Evolutionary conservation across 768 basidiomycete genomes (phyloP).

Genomic region (Collybia mongolica): DNA sequence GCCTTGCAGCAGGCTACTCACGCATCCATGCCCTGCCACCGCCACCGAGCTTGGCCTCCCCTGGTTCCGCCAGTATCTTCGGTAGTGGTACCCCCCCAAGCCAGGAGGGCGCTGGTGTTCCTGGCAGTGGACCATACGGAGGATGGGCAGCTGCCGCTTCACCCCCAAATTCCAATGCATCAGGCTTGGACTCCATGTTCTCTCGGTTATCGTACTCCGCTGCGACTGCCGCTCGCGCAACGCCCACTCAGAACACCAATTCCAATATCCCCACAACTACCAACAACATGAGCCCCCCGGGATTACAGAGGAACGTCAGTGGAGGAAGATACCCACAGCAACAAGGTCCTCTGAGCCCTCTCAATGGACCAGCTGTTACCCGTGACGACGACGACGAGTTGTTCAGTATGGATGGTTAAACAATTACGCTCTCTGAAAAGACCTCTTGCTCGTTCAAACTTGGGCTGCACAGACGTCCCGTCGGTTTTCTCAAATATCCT

Average conservation of each 20-base stretch:
- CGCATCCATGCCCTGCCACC: conserved; percentile 77
- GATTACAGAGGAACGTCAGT: conserved; percentile 35
- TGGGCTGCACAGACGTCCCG: neutral
- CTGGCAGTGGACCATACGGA: conserved; percentile 26
- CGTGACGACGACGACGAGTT: conserved; percentile 64
- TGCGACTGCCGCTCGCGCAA: conserved; percentile 21
- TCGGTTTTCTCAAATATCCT: neutral
- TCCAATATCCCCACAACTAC: conserved; percentile 1
- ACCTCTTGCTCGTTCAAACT: neutral
- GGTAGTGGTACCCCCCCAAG: conserved; percentile 14
- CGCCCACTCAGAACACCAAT: conserved; percentile 11
- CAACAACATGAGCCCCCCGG: conserved; percentile 29
- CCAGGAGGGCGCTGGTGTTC: conserved; percentile 4
- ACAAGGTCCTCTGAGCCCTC: conserved; percentile 50
- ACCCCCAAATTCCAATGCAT: conserved; percentile 13
- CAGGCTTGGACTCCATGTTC: conserved; percentile 49
- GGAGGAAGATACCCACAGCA: conserved; percentile 31
- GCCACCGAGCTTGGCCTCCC: conserved; percentile 33
- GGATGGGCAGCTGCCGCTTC: conserved; percentile 21
- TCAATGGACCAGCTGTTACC: conserved; percentile 59
- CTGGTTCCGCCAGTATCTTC: conserved; percentile 22
- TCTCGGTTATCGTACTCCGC: conserved; percentile 58
- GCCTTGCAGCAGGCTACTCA: conserved; percentile 88
- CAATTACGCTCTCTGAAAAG: neutral
- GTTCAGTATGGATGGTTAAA: conserved; percentile 64